A percentile compares a stretch with the other conserved stretches of the same genome.
Conservation (phyloP, 2,329 filamentous ascomycete species). For the Cytospora mali region DNA sequence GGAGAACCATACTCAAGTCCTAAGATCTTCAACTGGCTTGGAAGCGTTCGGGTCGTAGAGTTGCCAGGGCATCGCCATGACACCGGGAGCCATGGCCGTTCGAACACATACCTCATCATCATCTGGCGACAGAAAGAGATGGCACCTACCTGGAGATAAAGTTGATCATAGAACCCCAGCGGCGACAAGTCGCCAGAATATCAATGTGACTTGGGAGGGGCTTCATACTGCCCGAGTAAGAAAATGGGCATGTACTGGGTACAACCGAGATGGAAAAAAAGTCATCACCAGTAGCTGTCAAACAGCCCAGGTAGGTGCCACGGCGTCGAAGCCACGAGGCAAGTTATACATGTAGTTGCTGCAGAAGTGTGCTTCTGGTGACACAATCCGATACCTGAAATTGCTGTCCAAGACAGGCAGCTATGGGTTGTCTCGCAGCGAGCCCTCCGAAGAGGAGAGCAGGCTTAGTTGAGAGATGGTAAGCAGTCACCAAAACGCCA, state of each 20-base stretch:
- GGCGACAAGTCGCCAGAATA: too few relatives aligned
- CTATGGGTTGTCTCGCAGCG: slow-evolving; percentile 11
- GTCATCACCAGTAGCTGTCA: slow-evolving; percentile 12
- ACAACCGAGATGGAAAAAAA: neutral
- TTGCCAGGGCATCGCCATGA: neutral
- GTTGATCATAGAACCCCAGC: neutral
- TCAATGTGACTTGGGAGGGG: neutral
- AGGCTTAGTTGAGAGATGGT: slow-evolving; percentile 11
- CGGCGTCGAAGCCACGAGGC: slow-evolving; percentile 15
- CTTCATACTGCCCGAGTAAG: neutral
- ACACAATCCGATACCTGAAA: slow-evolving; percentile 19
- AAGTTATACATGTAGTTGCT: slow-evolving; percentile 10
- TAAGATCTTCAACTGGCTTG: neutral
- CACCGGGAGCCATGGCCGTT: neutral
- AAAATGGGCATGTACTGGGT: neutral
- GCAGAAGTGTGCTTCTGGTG: slow-evolving; percentile 3
- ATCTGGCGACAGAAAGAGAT: neutral
- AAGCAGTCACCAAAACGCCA: slow-evolving; percentile 2
- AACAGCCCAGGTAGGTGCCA: slow-evolving; percentile 15
- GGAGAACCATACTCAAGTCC: neutral
- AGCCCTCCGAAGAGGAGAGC: neutral
- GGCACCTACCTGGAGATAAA: neutral
- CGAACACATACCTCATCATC: neutral
- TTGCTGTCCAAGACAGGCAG: slow-evolving; percentile 24
- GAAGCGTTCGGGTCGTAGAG: neutral